These are phyloP conservation scores for Nemania sp. DNA, from an alignment of 2,329 filamentous ascomycete genomes.

Conservation along the genomic window DNA sequence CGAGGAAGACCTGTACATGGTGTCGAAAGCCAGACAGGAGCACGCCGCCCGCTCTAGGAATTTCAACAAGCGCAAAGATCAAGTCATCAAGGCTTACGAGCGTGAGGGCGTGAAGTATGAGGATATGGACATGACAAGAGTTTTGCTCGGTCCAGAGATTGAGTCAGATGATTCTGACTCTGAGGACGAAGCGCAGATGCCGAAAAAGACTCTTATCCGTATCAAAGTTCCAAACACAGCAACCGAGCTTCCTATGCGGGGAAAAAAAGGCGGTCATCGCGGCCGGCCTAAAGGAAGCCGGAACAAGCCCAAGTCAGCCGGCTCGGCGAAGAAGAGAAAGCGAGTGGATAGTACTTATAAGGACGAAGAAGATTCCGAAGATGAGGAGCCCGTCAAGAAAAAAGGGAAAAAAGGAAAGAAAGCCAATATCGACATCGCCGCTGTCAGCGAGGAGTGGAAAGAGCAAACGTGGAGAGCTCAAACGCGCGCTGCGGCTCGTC, in stretches of 20 bases:
- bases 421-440: neutral
- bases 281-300: neutral
- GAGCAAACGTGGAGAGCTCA: constrained; percentile 4
- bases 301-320: neutral
- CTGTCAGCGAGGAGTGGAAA: neutral
- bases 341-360: constrained; percentile 3
- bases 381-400: neutral
- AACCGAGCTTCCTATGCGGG: too few species aligned
- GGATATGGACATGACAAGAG: neutral
- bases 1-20: constrained; percentile 23
- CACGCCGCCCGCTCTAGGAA: constrained; percentile 1
- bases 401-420: neutral
- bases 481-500: constrained; percentile 9
- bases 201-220: neutral
- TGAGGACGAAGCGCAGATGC: neutral
- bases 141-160: neutral
- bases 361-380: neutral
- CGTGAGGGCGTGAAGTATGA: neutral
- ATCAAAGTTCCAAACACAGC: too few species aligned
- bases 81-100: neutral
- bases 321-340: neutral
- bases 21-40: constrained; percentile 17
- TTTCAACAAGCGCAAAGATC: neutral
- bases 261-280: neutral
- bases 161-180: neutral